Evolutionary conservation across 345 rosid species (phyloP).

Genomic region (Gynandropsis gynandra): DNA sequence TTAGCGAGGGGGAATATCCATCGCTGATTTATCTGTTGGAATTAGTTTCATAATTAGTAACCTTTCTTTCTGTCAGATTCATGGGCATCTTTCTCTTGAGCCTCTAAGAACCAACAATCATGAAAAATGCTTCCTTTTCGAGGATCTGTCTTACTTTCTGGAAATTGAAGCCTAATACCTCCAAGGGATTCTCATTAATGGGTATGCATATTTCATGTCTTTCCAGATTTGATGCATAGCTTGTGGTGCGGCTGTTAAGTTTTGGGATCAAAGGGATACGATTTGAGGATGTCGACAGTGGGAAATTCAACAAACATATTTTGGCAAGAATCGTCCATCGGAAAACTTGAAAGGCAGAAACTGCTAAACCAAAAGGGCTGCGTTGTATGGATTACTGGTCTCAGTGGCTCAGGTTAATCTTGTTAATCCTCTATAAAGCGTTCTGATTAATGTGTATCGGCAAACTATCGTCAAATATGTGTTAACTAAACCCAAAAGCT

Average conservation of each 20-base stretch:
- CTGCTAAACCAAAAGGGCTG: conserved; percentile 80
- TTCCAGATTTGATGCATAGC: conserved; percentile 7
- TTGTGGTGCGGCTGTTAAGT: conserved; percentile 11
- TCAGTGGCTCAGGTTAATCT: conserved; percentile 83
- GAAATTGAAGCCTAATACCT: neutral
- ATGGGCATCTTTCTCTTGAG: too few species aligned
- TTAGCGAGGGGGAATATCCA: too few species aligned
- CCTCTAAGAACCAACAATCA: too few species aligned
- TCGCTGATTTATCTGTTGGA: too few species aligned
- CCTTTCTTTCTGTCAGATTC: too few species aligned
- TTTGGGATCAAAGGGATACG: conserved; percentile 14
- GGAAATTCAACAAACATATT: conserved; percentile 68
- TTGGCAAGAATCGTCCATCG: conserved; percentile 88
- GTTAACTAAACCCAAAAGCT: neutral
- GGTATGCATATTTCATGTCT: conserved; percentile 5
- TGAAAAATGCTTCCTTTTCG: neutral
- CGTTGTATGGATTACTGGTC: conserved; percentile 94
- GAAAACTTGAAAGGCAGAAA: conserved; percentile 68
- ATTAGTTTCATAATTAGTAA: too few species aligned
- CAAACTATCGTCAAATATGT: neutral
- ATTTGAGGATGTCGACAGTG: conserved; percentile 50
- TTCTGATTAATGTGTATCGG: neutral
- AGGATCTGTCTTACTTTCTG: neutral
- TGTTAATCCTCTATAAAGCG: neutral
- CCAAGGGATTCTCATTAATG: neutral